phyloP scores from a whole-genome alignment of 768 basidiomycete species.

The Rhodotorula sphaerocarpa region DNA sequence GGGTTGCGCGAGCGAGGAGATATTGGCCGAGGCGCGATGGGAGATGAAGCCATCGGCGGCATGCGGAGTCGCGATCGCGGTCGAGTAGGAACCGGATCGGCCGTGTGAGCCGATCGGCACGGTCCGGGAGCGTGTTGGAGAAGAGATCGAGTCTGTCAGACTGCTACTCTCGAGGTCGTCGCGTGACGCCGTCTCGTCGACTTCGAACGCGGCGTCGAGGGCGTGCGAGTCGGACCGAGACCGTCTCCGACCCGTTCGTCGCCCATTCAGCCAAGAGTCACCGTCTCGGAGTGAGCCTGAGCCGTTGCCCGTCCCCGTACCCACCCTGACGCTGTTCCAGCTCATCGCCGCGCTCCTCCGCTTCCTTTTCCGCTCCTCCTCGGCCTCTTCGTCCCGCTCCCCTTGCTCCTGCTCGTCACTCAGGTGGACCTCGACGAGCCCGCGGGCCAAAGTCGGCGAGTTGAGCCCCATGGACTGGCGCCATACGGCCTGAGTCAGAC shows the following conservation, averaged over 20 bases:
- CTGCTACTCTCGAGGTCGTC: neutral
- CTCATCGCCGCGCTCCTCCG: neutral
- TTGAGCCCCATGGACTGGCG: constrained; percentile 15
- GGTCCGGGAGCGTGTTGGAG: neutral
- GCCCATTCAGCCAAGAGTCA: too few species aligned
- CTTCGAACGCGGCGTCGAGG: neutral
- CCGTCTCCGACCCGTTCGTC: neutral
- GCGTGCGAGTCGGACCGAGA: neutral
- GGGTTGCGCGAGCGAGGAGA: neutral
- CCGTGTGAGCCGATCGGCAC: too few species aligned
- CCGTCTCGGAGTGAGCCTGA: too few species aligned
- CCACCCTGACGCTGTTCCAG: too few species aligned
- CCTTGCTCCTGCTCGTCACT: neutral
- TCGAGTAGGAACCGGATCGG: neutral
- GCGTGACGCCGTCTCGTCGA: neutral
- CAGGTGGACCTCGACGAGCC: neutral
- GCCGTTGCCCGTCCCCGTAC: too few species aligned
- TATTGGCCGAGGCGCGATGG: constrained; percentile 1
- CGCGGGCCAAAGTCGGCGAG: neutral
- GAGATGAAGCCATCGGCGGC: constrained; percentile 17
- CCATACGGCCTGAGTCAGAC: constrained; percentile 25
- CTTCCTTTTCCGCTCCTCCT: neutral
- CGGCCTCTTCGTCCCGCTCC: neutral
- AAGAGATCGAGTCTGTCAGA: neutral
- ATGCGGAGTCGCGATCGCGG: constrained; percentile 4